Base-by-base conservation (phyloP, 2,329 filamentous ascomycete genomes). In the Aurifilum marmelostoma region DNA sequence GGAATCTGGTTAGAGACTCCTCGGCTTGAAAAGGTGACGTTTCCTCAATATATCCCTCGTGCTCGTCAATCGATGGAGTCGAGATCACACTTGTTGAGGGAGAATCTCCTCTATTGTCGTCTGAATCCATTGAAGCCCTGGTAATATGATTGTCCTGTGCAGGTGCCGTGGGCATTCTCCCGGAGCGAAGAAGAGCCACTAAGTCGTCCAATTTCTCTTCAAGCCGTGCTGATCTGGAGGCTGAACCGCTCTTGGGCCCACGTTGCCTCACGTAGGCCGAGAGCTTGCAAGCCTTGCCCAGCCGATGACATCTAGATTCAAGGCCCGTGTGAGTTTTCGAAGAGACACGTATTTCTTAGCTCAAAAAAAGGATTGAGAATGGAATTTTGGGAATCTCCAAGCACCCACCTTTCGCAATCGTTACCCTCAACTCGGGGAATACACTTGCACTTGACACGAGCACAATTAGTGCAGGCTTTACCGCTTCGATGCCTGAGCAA, bases 121-220 rank as follows among this genome's bases (percentile, higher is more conserved):
- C 52, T 2, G 14, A 18, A 8, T 18, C 27, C 5, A 56, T 11
- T 56, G 27, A 56, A 18, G 52, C 14, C 8, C 27, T 56, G 24
- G 24, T 6, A 56, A 16, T 32, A 18, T 32, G 7, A 8, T 32
- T 16, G 24, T 16, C 14, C 27, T 56, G 52, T 6, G 7, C 18
- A 12, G 52, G 24, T 18, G 52, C 18, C 14, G 8, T 29, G 12
- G 24, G 52, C 52, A 32, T 11, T 74, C 67, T 14, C 67, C 66
- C 1, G 66, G 47, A 56, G 77, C 74, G 78, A 12, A 85, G 73
- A n/a, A 85, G 79, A 2, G 80, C 80, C 24, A 84, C 81, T 3
- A 86, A 76, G 67, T 83, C 80, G 60, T 85, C 82, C 9, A 85
- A 77, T 76, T 84, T 85, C 73, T 84, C 82, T 75, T 85, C 84